Conservation (phyloP, 805 yeast species). For the Clavispora vitiphila region DNA sequence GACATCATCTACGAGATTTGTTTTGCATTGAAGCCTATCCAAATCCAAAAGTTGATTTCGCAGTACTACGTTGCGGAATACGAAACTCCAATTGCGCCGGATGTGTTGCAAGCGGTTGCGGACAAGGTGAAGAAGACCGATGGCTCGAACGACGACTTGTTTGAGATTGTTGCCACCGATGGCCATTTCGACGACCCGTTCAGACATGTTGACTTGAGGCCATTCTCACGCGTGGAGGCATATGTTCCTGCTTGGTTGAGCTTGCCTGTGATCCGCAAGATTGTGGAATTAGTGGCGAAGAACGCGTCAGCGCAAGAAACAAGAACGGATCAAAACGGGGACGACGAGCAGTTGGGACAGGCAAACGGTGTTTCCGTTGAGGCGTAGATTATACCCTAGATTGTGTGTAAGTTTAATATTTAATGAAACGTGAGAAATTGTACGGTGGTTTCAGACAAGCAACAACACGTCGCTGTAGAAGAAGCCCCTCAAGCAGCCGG, state of each 20-base stretch:
- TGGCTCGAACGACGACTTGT: slow-evolving; percentile 56
- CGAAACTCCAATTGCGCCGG: slow-evolving; percentile 85
- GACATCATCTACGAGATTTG: slow-evolving; percentile 92
- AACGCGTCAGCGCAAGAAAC: slow-evolving; percentile 69
- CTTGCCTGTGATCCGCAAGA: slow-evolving; percentile 81
- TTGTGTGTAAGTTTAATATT: background rate
- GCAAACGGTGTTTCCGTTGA: background rate
- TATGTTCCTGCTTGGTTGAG: slow-evolving; percentile 94
- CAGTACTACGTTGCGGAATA: slow-evolving; percentile 91
- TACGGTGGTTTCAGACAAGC: no score
- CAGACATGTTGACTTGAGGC: slow-evolving; percentile 66
- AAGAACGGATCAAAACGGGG: slow-evolving; percentile 1
- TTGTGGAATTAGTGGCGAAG: slow-evolving; percentile 82
- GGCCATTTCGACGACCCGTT: slow-evolving; percentile 84
- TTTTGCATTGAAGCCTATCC: slow-evolving; percentile 90
- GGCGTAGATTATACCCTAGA: background rate
- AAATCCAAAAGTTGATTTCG: slow-evolving; percentile 84
- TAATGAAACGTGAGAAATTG: background rate
- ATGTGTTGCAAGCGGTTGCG: slow-evolving; percentile 75
- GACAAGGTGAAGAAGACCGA: slow-evolving; percentile 63
- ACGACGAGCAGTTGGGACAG: background rate
- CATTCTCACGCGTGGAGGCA: slow-evolving; percentile 77
- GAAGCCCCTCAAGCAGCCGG: no score
- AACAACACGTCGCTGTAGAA: no score
- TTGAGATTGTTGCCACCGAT: slow-evolving; percentile 62